Percentiles rank a stretch among this genome's conserved stretches.
These are phyloP conservation scores for Pyricularia pennisetigena DNA, from an alignment of 2,329 filamentous ascomycete genomes.

Conservation along the genomic window DNA sequence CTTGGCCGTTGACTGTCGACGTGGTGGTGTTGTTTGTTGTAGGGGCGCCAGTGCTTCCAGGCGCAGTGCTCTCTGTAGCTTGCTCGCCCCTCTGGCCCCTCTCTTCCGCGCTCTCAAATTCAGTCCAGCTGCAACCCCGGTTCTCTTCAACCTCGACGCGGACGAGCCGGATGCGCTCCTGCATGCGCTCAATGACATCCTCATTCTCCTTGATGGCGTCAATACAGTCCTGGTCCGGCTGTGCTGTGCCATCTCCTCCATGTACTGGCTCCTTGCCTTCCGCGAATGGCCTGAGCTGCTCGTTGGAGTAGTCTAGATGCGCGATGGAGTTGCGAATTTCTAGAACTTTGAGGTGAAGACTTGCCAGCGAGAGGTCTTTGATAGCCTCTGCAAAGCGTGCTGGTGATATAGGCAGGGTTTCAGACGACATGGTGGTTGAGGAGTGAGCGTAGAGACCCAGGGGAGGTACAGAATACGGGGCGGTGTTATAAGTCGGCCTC, in stretches of 20 bases:
- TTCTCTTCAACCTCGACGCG: constrained; percentile 49
- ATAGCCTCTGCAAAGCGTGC: constrained; percentile 58
- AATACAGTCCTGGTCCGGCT: constrained; percentile 59
- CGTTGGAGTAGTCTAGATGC: constrained; percentile 66
- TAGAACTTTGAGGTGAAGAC: constrained; percentile 63
- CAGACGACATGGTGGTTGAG: constrained; percentile 44
- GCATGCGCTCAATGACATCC: constrained; percentile 57
- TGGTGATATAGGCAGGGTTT: constrained; percentile 49
- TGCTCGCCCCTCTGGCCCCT: background rate
- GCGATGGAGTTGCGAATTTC: constrained; percentile 67
- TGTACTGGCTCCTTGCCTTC: constrained; percentile 31
- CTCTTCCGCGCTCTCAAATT: constrained; percentile 41
- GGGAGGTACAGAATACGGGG: background rate
- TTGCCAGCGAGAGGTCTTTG: constrained; percentile 52
- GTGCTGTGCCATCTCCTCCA: constrained; percentile 12
- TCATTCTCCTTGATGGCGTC: constrained; percentile 68
- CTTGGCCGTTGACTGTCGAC: constrained; percentile 4
- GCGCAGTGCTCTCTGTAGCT: background rate
- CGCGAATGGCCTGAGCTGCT: constrained; percentile 60
- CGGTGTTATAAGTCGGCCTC: background rate
- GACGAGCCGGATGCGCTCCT: constrained; percentile 53
- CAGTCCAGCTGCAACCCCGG: constrained; percentile 45
- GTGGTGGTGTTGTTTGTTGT: background rate
- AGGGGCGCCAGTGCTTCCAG: background rate
- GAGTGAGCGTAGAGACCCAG: background rate